Base-by-base conservation (phyloP, 805 yeast species). In the Cyberlindnera mississippiensis region DNA sequence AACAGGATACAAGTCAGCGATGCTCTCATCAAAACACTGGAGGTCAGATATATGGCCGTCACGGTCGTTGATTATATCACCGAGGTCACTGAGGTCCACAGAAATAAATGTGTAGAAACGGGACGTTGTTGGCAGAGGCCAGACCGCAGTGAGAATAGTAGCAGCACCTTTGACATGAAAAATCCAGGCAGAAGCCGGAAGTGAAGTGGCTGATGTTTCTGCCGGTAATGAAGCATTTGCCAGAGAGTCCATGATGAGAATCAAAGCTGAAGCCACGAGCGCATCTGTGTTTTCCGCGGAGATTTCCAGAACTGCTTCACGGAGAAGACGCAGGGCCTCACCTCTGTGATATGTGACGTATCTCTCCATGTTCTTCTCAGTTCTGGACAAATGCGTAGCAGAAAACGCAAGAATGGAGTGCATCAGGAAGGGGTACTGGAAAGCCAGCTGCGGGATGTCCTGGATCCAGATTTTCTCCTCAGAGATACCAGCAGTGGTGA, bases 161-260 rank as follows among this genome's bases (percentile, higher is more conserved):
- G 96, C 96, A 0, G 97, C 96, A 26, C 97, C 98, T 53, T 93
- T 85, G 11, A 91, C 96, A 57, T 91, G 97, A 69, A 87, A 93
- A 42, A 91, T 81, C 98, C 98, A 91, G 0, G 97, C 96, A 4
- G 93, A 81, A 2, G 97, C 90, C 1, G 96, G 95, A 43, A 89
- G 63, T 3, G 89, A 81, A 6, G 70, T 63, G 13, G 62, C 57
- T 4, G 63, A 58, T 3, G 59, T 42, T 3, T 60, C 41, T 0
- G 58, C 40, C 7, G 66, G 64, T 22, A 60, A 34, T 78, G 95
- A 77, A 0, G 96, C 97, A 62, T 90, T 90, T 3, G 97, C 97
- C 50, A 88, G 67, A 0, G 97, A 86, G 60, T 91, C 98, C 85
- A 91, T 85, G 41, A 89, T 89, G 42, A 91, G 68, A 29, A 91